Conservation (phyloP, 139 green algal species). For the Nannochloris sp. region DNA sequence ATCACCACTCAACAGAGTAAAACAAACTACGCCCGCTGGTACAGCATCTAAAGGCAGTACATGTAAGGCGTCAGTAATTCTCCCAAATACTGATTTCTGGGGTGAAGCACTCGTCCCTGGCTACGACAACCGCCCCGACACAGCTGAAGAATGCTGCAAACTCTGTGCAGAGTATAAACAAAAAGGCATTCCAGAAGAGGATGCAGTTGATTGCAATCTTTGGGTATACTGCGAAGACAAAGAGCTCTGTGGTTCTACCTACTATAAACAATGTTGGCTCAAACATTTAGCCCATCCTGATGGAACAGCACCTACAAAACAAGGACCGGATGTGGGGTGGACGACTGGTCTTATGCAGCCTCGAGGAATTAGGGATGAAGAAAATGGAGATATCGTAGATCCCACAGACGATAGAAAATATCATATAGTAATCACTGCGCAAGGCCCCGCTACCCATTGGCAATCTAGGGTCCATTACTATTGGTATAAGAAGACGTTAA, state of each 20-base stretch:
- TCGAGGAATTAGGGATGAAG: background rate
- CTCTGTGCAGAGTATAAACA: constrained; percentile 38
- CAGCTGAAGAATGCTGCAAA: constrained; percentile 52
- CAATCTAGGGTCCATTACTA: constrained; percentile 77
- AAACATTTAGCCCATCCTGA: constrained; percentile 76
- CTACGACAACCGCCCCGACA: constrained; percentile 28
- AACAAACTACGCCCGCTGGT: no score
- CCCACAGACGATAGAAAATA: constrained; percentile 42
- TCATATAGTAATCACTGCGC: constrained; percentile 73
- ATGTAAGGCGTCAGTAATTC: background rate
- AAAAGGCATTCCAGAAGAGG: constrained; percentile 29
- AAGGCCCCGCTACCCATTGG: constrained; percentile 74
- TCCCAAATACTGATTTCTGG: constrained; percentile 41
- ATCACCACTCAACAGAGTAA: no score
- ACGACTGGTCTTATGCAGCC: constrained; percentile 54
- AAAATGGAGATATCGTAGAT: background rate
- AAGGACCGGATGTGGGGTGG: constrained; percentile 61
- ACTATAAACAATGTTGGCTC: constrained; percentile 75
- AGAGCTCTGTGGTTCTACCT: constrained; percentile 30
- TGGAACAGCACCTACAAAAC: constrained; percentile 34
- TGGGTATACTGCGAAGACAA: constrained; percentile 77
- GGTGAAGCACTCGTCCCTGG: constrained; percentile 70
- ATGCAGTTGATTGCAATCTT: constrained; percentile 60
- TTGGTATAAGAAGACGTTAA: constrained; percentile 75
- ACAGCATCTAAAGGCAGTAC: no score